Base-by-base conservation (phyloP, 2,329 filamentous ascomycete genomes). In the Chaetothyriales sp. region DNA sequence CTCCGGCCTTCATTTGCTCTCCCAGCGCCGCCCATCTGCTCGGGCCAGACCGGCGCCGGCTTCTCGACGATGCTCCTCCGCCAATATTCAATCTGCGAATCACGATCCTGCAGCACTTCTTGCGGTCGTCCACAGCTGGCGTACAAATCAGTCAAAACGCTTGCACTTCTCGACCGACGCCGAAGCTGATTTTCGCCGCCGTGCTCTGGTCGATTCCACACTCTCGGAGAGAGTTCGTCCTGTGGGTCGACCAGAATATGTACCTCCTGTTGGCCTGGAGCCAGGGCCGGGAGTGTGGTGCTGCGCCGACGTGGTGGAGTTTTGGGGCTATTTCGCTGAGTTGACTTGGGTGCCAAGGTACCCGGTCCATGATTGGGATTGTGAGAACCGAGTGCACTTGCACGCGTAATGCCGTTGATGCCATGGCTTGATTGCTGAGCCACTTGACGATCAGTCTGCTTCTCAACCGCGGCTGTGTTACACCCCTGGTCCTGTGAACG, bases 91-190 rank as follows among this genome's bases (percentile, higher is more conserved):
- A 67, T 68, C 49, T 71, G 69, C 33, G 66, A 61, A 40, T 67
- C 71, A 28, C 66, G 67, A 33, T 67, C 62, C 37, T 67, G 63
- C 28, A 62, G 63, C 20, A 65, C 61, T 37, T 59, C 63, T 18
- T 62, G 63, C 13, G 44, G 51, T 9, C 54, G 18, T 9, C 7
- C 29, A 29, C 15, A 28, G 20, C 29, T 18, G 2, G 46, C 22
- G 4, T 2, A 28, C 40, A 67, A 57, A 10, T 67, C 61, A 22
- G 65, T 65, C 29, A 73, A 61, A 7, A 64, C 69, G 50, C 65
- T 66, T 19, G 68, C 69, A 56, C 72, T 74, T 50, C 69, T 65
- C 7, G 72, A 74, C 20, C 72, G 65, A 47, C 71, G 65, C 48
- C 70, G 70, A 13, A 60, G 56, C 46, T 63, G 61, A 48, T 54